phyloP scores from a whole-genome alignment of 2,329 filamentous ascomycete genomes.

The Alternaria dauci region DNA sequence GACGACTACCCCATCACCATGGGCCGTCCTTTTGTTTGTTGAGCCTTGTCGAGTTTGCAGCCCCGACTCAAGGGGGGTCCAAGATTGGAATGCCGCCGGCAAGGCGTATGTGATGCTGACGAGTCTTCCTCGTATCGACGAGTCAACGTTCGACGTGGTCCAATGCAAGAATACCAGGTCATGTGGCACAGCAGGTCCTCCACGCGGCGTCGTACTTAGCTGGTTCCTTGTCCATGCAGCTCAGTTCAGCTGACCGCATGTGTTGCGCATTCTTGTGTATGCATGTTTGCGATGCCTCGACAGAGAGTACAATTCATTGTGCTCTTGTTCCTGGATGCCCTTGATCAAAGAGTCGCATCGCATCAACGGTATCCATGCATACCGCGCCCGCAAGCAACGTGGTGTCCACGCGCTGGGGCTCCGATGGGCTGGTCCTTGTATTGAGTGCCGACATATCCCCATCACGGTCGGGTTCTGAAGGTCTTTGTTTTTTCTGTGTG shows the following conservation, averaged over 20 bases:
- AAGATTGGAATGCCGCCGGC: not conserved
- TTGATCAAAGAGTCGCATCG: not conserved
- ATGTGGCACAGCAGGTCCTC: slow-evolving; percentile 5
- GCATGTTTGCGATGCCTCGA: not conserved
- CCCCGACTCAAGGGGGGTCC: not conserved
- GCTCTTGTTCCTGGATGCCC: not conserved
- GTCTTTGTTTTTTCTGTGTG: slow-evolving; percentile 1
- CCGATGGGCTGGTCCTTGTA: not conserved
- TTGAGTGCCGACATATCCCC: not conserved
- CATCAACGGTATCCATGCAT: slow-evolving; percentile 6
- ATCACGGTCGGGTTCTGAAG: not conserved
- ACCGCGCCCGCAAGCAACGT: not conserved
- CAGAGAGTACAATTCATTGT: not conserved
- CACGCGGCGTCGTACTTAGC: slow-evolving; percentile 1
- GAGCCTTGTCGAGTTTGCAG: slow-evolving; percentile 8
- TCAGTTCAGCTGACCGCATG: not conserved
- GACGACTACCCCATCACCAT: slow-evolving; percentile 3
- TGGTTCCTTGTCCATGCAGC: slow-evolving; percentile 1
- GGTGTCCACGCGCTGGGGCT: not conserved
- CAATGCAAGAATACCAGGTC: slow-evolving; percentile 2
- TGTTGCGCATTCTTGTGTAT: not conserved
- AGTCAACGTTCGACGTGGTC: slow-evolving; percentile 9
- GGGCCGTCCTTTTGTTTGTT: slow-evolving; percentile 2
- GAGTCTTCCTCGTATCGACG: slow-evolving; percentile 9
- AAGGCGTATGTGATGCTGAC: slow-evolving; percentile 9